A percentile compares a stretch with the other conserved stretches of the same genome.
phyloP scores from a whole-genome alignment of 768 basidiomycete species.

The Termitomyces sp. region DNA sequence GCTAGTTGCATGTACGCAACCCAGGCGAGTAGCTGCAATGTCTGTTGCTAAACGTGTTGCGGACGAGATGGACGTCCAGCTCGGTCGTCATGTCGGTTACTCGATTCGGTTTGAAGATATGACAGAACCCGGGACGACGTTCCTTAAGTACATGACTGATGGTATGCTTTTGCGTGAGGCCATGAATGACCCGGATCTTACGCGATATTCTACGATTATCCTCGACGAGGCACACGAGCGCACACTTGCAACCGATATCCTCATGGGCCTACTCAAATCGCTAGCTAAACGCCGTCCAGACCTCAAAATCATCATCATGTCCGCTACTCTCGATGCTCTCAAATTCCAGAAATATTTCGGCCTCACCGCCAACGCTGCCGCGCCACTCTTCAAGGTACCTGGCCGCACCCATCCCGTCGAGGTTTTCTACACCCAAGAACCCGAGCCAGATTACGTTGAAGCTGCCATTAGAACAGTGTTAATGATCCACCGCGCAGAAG shows the following conservation, averaged over 20 bases:
- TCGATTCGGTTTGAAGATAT: constrained; percentile 98
- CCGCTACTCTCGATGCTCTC: constrained; percentile 92
- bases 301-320: constrained; percentile 98
- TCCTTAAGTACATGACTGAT: constrained; percentile 99
- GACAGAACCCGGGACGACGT: constrained; percentile 86
- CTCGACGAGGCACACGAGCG: constrained; percentile 99
- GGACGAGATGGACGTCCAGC: constrained; percentile 96
- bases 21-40: constrained; percentile 95
- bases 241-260: constrained; percentile 95
- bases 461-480: constrained; percentile 94
- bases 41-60: constrained; percentile 98
- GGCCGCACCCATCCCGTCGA: constrained; percentile 95
- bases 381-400: constrained; percentile 87
- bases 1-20: constrained; percentile 95
- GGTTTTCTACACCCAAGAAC: constrained; percentile 89
- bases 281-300: constrained; percentile 80
- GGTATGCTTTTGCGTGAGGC: constrained; percentile 99
- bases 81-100: constrained; percentile 95
- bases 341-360: constrained; percentile 97
- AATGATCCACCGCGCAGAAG: constrained; percentile 96
- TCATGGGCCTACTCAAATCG: constrained; percentile 93
- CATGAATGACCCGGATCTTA: constrained; percentile 91
- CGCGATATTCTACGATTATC: constrained; percentile 95
- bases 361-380: constrained; percentile 40
- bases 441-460: constrained; percentile 95